phyloP scores from a whole-genome alignment of 106 monocot species.

The Narthecium ossifragum region DNA sequence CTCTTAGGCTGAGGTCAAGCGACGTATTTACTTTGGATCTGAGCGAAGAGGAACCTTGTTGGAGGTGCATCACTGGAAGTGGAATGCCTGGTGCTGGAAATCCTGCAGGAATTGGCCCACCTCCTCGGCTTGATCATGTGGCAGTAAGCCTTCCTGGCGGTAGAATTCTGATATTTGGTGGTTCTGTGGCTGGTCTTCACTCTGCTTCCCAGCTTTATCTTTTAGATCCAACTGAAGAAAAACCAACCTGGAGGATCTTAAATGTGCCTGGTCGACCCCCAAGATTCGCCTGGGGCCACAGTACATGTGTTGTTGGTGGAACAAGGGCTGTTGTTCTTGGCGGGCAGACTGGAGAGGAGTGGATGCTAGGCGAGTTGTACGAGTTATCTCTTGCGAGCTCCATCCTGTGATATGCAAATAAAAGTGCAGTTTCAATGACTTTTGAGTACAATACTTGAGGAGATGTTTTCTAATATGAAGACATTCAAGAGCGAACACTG shows the following conservation, averaged over 20 bases:
- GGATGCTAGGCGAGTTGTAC: conserved; percentile 88
- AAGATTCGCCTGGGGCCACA: conserved; percentile 95
- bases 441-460: background rate
- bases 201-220: conserved; percentile 94
- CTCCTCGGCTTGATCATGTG: conserved; percentile 94
- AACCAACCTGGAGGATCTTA: conserved; percentile 85
- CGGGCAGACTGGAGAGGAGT: conserved; percentile 93
- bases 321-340: conserved; percentile 83
- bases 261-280: conserved; percentile 88
- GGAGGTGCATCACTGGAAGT: conserved; percentile 86
- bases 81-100: conserved; percentile 96
- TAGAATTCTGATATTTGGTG: conserved; percentile 89
- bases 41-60: conserved; percentile 69
- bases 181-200: conserved; percentile 90
- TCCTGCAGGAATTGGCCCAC: conserved; percentile 73
- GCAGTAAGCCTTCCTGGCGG: conserved; percentile 82
- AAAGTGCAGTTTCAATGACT: background rate
- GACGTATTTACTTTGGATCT: conserved; percentile 92
- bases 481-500: background rate
- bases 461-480: background rate
- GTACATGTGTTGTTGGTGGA: conserved; percentile 90
- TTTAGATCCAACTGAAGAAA: conserved; percentile 85
- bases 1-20: conserved; percentile 72
- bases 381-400: conserved; percentile 64
- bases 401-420: conserved; percentile 3